These are phyloP conservation scores for Leishmania gerbilli DNA, from an alignment of 208 protist species.

Conservation along the genomic window DNA sequence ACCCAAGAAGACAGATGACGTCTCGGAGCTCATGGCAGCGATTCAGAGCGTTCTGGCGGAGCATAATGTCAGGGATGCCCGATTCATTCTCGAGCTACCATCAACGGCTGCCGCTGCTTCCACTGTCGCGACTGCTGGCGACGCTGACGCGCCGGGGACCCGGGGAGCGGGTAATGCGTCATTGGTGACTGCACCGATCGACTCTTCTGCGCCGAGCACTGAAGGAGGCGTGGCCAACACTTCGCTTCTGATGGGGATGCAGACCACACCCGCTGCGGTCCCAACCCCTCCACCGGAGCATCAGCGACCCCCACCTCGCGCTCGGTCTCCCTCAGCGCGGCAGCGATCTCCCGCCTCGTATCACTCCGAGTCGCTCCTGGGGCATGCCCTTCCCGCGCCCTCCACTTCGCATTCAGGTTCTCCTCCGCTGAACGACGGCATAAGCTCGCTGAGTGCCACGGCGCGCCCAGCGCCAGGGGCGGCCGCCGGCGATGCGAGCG, in stretches of 20 bases:
- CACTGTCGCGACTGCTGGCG: not conserved
- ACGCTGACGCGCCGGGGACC: not conserved
- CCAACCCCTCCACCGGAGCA: constrained; percentile 16
- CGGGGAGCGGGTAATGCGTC: not conserved
- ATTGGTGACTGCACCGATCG: not conserved
- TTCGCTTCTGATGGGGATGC: not conserved
- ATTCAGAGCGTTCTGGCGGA: constrained; percentile 57
- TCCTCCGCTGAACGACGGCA: not conserved
- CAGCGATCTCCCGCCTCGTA: not conserved
- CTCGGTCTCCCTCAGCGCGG: constrained; percentile 17
- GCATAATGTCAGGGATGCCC: constrained; percentile 48
- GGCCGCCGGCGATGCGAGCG: not conserved
- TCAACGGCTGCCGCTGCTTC: not conserved
- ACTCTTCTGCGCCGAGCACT: not conserved
- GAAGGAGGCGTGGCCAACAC: not conserved
- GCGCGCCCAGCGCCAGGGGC: not conserved
- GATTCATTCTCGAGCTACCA: constrained; percentile 47
- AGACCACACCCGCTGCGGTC: not conserved
- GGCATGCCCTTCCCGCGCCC: too few species aligned
- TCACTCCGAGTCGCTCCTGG: not conserved
- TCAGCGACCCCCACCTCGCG: constrained; percentile 23
- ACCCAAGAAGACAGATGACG: constrained; percentile 3
- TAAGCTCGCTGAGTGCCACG: not conserved
- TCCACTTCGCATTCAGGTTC: not conserved
- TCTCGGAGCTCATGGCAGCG: constrained; percentile 36